Evolutionary conservation across 2,329 filamentous ascomycete species (phyloP), one percentile per base, ranked within the genome.

Genomic region (Aspergillus intermedius): DNA sequence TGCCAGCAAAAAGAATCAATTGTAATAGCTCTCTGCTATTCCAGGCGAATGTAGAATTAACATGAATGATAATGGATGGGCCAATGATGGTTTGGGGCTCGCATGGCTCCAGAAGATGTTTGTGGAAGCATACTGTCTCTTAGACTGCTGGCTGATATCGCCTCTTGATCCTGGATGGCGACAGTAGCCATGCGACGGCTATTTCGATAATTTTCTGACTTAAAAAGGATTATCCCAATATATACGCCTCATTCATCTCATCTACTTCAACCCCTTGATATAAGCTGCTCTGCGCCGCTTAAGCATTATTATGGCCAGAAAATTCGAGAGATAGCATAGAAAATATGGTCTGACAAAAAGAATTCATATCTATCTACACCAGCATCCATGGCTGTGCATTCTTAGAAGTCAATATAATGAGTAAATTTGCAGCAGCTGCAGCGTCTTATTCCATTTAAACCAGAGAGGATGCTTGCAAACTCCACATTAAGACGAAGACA

Each of bases 171-270:
- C 35, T 15, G 2, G 17, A 39, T 19, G 17, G 35, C 7, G 4
- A 39, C 10, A 44, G 37, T 40, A 41, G 22, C 15, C 41, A 37
- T 15, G n/a, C 43, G 37, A 49, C 44, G 3, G 42, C 32, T 17
- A 5, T 39, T 43, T 49, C 47, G 28, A 42, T 23, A 41, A 44
- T 43, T 49, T 17, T 49, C 13, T 21, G 22, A 5, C 12, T 23
- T 46, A 39, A 51, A 44, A 30, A 41, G 46, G 32, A 51, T 51
- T 46, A 51, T 51, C 21, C 37, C 49, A 30, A 23, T 46, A 37
- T 46, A 22, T 48, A 48, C 48, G 15, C 49, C 48, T 40, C 41
- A 46, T 47, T 39, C 23, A 25, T 47, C 34, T 17, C 34, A 49
- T 34, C 44, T 49, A 42, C 25, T 46, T 42, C 23, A 49, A 39